Evolutionary conservation across 495 filamentous ascomycete genomes (phyloP), one percentile per base, ranked within the genome.

Genomic region (Filosporella fistucella): DNA sequence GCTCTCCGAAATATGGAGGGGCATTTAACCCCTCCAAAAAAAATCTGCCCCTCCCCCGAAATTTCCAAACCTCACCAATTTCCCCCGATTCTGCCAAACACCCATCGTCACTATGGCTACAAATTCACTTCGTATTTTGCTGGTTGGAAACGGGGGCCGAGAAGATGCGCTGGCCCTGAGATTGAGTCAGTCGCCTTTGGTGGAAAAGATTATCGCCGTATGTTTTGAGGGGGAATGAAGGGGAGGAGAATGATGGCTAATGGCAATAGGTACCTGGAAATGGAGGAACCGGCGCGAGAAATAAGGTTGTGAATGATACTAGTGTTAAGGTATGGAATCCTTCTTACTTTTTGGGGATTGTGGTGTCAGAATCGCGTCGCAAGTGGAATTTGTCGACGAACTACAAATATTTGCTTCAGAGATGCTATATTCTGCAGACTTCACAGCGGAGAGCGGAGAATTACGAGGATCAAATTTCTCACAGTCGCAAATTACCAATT

Each of bases 121-220:
- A n/a, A n/a, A 38, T 38, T 17, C 18, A 10, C 21, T 37, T 1
- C 30, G 30, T 5, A 30, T 47, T 36, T n/a, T 46, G 30, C 33
- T 47, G 20, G 26, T 47, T 22, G 44, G 42, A 28, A 42, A 42
- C 28, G 93, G 93, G 45, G 93, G 93, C 41, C 78, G 93, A 58
- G 93, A 98, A 67, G 89, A 97, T 71, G 89, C 93, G 28, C 74
- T 96, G 32, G 90, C 91, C 30, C 96, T 91, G 91, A 96, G 94
- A 66, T 72, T 97, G 24, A 79, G 80, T 56, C 85, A 95, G 62
- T 96, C 90, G 14, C 69, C 78, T 36, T 68, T 74, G 32, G 78
- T 86, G 13, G 72, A 81, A 50, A 68, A 71, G 29, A 86, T 89
- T 56, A 76, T 80, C 58, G 76, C 74, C 23, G 81, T n/a, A n/a